Evolutionary conservation across 2,329 filamentous ascomycete genomes (phyloP).

Genomic region (Epichloe festucae): DNA sequence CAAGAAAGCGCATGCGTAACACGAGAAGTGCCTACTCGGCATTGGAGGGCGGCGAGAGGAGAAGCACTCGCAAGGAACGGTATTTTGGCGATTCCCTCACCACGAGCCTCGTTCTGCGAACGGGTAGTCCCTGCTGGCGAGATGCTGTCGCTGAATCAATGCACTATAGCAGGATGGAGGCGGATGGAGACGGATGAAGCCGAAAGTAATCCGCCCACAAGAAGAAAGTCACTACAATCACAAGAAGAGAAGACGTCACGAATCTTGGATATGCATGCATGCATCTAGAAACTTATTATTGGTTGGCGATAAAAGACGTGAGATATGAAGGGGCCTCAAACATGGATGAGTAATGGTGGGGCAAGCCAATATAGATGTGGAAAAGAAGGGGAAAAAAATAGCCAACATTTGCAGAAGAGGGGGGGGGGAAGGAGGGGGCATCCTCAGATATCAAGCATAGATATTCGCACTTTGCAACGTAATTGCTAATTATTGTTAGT

Average conservation of each 20-base stretch:
- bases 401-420: too few relatives aligned
- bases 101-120: conserved; percentile 49
- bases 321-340: not conserved
- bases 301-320: not conserved
- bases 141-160: conserved; percentile 12
- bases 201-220: conserved; percentile 4
- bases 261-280: not conserved
- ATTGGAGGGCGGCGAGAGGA: conserved; percentile 59
- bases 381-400: too few relatives aligned
- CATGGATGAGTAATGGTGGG: too few relatives aligned
- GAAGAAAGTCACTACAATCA: not conserved
- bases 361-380: too few relatives aligned
- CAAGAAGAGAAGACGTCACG: not conserved
- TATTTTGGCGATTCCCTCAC: conserved; percentile 58
- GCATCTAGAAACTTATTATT: not conserved
- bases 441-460: too few relatives aligned
- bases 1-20: conserved; percentile 44
- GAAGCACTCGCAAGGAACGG: conserved; percentile 52
- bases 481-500: not conserved
- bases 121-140: conserved; percentile 36
- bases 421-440: too few relatives aligned
- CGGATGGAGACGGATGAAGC: not conserved
- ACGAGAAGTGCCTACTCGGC: conserved; percentile 67
- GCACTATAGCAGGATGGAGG: conserved; percentile 7
- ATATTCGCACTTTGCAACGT: too few relatives aligned